A percentile compares a stretch with the other conserved stretches of the same genome.
phyloP scores from a whole-genome alignment of 2,329 filamentous ascomycete species.

The Ambrosiella beaveri region DNA sequence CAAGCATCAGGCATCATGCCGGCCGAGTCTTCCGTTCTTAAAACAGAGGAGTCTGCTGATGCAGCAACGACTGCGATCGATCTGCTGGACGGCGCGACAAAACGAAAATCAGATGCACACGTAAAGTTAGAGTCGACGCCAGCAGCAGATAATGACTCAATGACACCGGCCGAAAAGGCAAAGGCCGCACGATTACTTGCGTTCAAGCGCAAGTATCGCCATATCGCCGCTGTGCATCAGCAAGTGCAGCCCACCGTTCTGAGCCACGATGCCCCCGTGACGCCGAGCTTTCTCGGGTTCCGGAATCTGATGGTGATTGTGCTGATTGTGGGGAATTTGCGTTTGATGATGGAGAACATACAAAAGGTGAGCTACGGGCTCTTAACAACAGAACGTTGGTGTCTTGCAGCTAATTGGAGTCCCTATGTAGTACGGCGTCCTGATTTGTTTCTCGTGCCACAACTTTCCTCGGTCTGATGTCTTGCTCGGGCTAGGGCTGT shows the following conservation, averaged over 20 bases:
- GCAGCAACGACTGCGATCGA: too few relatives aligned
- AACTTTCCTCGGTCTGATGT: constrained; percentile 70
- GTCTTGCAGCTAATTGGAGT: constrained; percentile 9
- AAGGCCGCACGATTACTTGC: constrained; percentile 9
- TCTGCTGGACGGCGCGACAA: too few relatives aligned
- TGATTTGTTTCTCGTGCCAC: constrained; percentile 82
- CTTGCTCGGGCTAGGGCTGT: constrained; percentile 57
- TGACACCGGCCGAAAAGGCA: not conserved
- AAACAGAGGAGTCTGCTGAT: too few relatives aligned
- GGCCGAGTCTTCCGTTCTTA: too few relatives aligned
- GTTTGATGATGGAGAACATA: constrained; percentile 91
- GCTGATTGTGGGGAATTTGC: constrained; percentile 78
- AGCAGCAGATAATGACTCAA: too few relatives aligned
- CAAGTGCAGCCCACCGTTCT: constrained; percentile 57
- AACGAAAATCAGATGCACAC: too few relatives aligned
- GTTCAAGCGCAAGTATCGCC: constrained; percentile 52
- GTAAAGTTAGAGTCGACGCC: too few relatives aligned
- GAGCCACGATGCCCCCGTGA: constrained; percentile 58
- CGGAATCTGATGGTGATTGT: constrained; percentile 93
- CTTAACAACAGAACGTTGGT: too few relatives aligned
- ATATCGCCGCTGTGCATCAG: constrained; percentile 76
- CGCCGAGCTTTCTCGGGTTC: constrained; percentile 83
- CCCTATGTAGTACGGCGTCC: constrained; percentile 59
- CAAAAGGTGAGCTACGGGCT: constrained; percentile 48
- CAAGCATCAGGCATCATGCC: too few relatives aligned